Evolutionary conservation across 768 basidiomycete genomes (phyloP), one percentile per base, ranked within the genome.

Genomic region (Podaxis rugospora): DNA sequence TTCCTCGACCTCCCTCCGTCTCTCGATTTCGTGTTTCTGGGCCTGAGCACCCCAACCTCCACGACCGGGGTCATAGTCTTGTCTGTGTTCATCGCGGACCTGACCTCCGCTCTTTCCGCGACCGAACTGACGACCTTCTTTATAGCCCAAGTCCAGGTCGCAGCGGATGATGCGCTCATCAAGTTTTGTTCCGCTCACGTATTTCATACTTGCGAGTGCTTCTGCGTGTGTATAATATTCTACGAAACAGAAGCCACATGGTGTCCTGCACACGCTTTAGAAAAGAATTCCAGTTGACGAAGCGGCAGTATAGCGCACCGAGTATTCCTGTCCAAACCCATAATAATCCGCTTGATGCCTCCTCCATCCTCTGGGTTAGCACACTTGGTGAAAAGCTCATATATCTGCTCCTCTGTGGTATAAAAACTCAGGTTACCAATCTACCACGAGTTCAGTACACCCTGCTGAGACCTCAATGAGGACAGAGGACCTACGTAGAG

Each of bases 141-240:
- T 87, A 75, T 98, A 99, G 5, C 97, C 97, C 27, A 95, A 80
- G 78, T 99, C 97, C 69, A 99, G 78, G 78, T 99, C 97, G 69
- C 95, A 98, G 51, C 97, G 90, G 64, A 99, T 96, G 67, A 99
- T 93, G 36, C 97, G 90, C 75, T 99, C 97, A 74, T 99, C 97
- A 21, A 99, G 86, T 77, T 98, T 98, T 37, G 95, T 95, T n/a
- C 96, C 97, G 54, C 92, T 94, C 67, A 98, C 85, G 72, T 97
- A 95, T 51, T 90, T 87, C 84, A 98, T 88, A 63, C 90, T 88
- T 44, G 94, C 92, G 42, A 97, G 79, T 16, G 97, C 96, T 74
- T 98, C 95, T 4, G 87, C 80, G 69, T 98, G 94, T 9, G 93
- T 93, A 71, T 98, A 98, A 71, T 92, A 99, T 71, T 94, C 92